A percentile compares a stretch with the other conserved stretches of the same genome.
These are phyloP conservation scores for Rhodotorula sp. DNA, from an alignment of 1,284 basidiomycete species.

Conservation along the genomic window DNA sequence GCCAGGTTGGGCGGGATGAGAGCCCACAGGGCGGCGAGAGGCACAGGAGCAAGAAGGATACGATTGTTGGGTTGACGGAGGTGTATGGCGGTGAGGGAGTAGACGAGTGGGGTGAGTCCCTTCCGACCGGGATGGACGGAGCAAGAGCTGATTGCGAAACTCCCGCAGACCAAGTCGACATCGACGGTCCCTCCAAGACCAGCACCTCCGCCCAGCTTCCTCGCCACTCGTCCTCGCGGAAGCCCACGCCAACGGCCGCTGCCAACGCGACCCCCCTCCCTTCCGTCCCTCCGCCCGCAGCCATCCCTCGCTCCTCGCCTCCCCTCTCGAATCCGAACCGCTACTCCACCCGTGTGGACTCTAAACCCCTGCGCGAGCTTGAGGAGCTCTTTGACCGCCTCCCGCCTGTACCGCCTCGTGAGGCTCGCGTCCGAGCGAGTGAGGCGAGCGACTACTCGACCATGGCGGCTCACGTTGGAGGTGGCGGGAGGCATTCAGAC, in stretches of 20 bases:
- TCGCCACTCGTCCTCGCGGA: background rate
- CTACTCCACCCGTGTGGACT: slow-evolving; percentile 31
- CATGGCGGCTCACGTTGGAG: background rate
- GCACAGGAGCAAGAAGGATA: slow-evolving; percentile 27
- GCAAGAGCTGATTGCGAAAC: too few species aligned
- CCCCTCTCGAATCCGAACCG: background rate
- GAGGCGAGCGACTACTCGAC: slow-evolving; percentile 8
- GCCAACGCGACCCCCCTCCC: background rate
- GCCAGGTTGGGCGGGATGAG: slow-evolving; percentile 3
- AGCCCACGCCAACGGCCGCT: background rate
- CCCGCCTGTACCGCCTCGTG: background rate
- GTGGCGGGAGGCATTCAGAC: slow-evolving; percentile 1
- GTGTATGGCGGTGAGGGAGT: slow-evolving; percentile 23
- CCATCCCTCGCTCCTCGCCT: background rate
- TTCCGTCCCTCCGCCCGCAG: slow-evolving; percentile 2
- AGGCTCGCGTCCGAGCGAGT: background rate
- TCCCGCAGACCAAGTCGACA: background rate
- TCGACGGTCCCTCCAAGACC: background rate
- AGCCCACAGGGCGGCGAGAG: too few species aligned
- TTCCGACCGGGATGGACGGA: too few species aligned
- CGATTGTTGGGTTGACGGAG: slow-evolving; percentile 25
- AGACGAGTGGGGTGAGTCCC: slow-evolving; percentile 19
- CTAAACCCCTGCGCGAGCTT: slow-evolving; percentile 33
- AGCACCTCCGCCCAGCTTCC: background rate
- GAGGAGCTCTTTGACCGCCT: slow-evolving; percentile 15